Base-by-base conservation (phyloP, 225 moss, liverwort and hornwort species). In the Physcomitrium patens region DNA sequence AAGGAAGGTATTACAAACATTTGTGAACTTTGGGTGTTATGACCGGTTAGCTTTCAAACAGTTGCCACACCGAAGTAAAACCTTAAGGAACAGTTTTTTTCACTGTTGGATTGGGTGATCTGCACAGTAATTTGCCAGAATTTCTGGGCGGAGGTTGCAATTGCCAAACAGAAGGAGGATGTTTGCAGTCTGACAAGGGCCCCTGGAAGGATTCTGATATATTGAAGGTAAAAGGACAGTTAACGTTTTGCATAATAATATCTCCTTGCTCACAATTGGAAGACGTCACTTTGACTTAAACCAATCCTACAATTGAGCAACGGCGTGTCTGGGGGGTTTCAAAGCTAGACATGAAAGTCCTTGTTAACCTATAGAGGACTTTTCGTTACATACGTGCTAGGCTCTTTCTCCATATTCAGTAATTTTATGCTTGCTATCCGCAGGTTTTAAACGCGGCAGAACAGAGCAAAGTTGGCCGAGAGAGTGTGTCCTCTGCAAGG, bases 101-200 rank as follows among this genome's bases (percentile, higher is more conserved):
- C 19, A 57, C 41, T 76, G 19, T 41, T 69, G 26, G 51, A 63
- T 20, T 81, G 76, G 66, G 69, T 77, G 68, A 16, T 60, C 78
- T 74, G 51, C 64, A 57, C 87, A 90, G 90, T 27, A 81, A 90
- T 77, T 85, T 90, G 85, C 90, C 90, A 76, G 90, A 90, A 0
- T 88, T 90, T 77, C 75, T 90, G 43, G 90, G 90, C 74, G 90
- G 90, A 82, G 31, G 14, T 81, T 90, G 90, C 65, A 73, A 75
- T 53, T 90, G 90, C 58, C 11, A 74, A 65, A 60, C 65, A 47
- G n/a, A n/a, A n/a, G 90, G 78, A 79, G 90, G 90, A 65, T 90
- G 90, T 70, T 3, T 88, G 73, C 75, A 58, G 65, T 90, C 90
- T 44, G 77, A 88, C 75, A 90, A 73, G 69, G 90, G 90, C 68